phyloP scores from a whole-genome alignment of 2,329 filamentous ascomycete species.

The Fusarium staphyleae region DNA sequence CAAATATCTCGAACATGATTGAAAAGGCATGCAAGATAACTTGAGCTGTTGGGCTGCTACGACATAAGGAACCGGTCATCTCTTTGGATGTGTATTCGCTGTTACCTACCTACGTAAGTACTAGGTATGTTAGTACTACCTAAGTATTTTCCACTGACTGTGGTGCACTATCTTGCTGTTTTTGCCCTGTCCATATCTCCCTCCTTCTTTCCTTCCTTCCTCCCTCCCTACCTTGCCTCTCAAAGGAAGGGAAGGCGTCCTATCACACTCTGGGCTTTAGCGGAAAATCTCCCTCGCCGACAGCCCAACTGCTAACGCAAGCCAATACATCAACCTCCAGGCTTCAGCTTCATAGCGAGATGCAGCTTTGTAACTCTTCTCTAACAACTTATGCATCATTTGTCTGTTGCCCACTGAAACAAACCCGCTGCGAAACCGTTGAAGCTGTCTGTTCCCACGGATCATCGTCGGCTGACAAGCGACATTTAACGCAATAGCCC shows the following conservation, averaged over 20 bases:
- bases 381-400: too few relatives aligned
- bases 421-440: constrained; percentile 4
- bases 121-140: background rate
- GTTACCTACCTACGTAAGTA: too few relatives aligned
- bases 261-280: constrained; percentile 7
- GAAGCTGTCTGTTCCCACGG: constrained; percentile 5
- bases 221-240: constrained; percentile 5
- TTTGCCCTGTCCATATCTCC: constrained; percentile 3
- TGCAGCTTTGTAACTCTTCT: background rate
- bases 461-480: constrained; percentile 25
- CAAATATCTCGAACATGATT: background rate
- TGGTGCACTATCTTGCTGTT: background rate
- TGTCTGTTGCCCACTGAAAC: background rate
- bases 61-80: too few relatives aligned
- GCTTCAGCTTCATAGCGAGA: background rate
- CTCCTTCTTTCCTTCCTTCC: constrained; percentile 2
- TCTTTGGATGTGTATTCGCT: too few relatives aligned
- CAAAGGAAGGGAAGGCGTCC: constrained; percentile 5
- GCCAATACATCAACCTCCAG: background rate
- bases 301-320: background rate
- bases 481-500: constrained; percentile 16
- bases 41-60: too few relatives aligned
- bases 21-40: background rate
- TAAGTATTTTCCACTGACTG: background rate
- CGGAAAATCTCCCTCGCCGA: constrained; percentile 22